Evolutionary conservation across 345 rosid genomes (phyloP).

Genomic region (Fremontodendron californicum): DNA sequence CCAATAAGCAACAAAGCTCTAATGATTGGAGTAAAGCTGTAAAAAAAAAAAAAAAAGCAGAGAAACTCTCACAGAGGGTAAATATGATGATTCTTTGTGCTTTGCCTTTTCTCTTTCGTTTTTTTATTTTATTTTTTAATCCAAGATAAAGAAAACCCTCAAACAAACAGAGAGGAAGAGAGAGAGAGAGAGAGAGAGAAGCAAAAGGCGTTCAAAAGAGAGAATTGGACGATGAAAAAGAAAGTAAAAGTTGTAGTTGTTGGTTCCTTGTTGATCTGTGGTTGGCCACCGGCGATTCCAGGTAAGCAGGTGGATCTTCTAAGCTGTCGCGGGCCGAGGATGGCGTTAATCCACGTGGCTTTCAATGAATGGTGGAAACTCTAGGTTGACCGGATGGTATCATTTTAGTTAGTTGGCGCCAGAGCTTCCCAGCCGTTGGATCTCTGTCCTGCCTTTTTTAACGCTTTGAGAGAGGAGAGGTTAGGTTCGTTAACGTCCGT

Average conservation of each 20-base stretch:
- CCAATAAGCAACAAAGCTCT: background rate
- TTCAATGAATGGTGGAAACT: conserved; percentile 11
- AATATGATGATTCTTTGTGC: conserved; percentile 18
- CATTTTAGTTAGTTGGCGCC: conserved; percentile 34
- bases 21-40: background rate
- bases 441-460: conserved; percentile 5
- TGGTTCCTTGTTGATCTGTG: conserved; percentile 29
- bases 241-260: conserved; percentile 23
- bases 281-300: conserved; percentile 78
- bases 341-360: conserved; percentile 35
- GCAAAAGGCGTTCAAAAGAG: conserved; percentile 23
- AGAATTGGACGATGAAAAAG: conserved; percentile 23
- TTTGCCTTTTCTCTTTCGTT: background rate
- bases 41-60: conserved; percentile 8
- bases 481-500: conserved; percentile 32
- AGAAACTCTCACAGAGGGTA: conserved; percentile 18
- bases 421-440: conserved; percentile 49
- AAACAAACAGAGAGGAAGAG: conserved; percentile 8
- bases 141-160: conserved; percentile 20
- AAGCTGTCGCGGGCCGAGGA: conserved; percentile 31
- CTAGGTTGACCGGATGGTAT: conserved; percentile 22
- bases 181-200: conserved; percentile 17
- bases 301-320: conserved; percentile 43
- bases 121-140: background rate
- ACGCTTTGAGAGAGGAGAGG: conserved; percentile 15